Evolutionary conservation across 345 rosid genomes (phyloP).

Genomic region (Aquilaria sinensis): DNA sequence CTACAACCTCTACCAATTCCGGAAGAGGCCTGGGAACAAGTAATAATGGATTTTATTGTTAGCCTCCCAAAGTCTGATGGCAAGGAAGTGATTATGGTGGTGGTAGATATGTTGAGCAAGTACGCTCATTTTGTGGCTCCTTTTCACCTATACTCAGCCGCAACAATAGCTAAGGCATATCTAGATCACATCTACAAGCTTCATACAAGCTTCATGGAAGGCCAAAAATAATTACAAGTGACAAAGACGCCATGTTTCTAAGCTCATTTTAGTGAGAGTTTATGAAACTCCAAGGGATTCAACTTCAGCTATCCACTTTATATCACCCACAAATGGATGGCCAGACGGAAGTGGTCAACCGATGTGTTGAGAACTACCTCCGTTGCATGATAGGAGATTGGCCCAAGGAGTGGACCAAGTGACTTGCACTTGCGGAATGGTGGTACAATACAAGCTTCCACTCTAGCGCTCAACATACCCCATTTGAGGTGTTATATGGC

Average conservation of each 20-base stretch:
- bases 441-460: neutral
- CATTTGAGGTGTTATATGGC: too few relatives aligned
- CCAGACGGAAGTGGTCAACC: neutral
- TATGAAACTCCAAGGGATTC: neutral
- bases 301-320: neutral
- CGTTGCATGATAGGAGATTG: too few relatives aligned
- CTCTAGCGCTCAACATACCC: too few relatives aligned
- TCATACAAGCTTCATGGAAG: neutral
- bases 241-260: neutral
- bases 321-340: neutral
- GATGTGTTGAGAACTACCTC: too few relatives aligned
- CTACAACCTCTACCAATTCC: neutral
- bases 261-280: neutral
- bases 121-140: neutral
- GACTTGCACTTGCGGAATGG: too few relatives aligned
- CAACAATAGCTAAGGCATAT: neutral
- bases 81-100: neutral
- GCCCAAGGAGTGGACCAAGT: neutral
- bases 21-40: neutral
- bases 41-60: neutral
- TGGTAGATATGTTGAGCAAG: neutral
- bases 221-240: neutral
- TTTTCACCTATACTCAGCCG: neutral
- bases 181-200: neutral
- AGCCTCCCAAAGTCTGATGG: neutral